These are phyloP conservation scores for Panellus pusillus DNA, from an alignment of 768 basidiomycete species.

Conservation along the genomic window DNA sequence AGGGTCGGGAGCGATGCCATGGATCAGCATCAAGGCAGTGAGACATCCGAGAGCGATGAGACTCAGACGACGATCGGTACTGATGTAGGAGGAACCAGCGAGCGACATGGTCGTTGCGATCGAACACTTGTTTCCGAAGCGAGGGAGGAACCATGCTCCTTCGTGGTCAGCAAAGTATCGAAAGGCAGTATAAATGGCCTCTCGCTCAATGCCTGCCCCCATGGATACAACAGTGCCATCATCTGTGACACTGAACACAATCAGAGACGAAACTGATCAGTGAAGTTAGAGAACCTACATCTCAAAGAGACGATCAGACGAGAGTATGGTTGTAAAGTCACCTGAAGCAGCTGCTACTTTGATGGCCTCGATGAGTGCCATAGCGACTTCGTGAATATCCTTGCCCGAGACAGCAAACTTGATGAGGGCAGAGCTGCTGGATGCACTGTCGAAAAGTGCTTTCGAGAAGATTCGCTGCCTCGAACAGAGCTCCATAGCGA, in stretches of 20 bases:
- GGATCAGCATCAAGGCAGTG: background rate
- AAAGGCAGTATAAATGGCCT: background rate
- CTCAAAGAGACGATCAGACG: background rate
- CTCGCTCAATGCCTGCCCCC: background rate
- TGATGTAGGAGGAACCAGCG: background rate
- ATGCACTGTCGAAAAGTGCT: background rate
- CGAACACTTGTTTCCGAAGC: background rate
- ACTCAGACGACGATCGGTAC: background rate
- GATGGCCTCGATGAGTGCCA: too few relatives aligned
- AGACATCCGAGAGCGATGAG: slow-evolving; percentile 6
- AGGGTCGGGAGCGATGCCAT: slow-evolving; percentile 5
- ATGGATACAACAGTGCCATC: background rate
- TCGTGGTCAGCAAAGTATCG: background rate
- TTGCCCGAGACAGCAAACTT: too few relatives aligned
- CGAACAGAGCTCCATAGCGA: background rate
- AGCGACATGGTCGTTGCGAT: background rate
- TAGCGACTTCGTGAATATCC: too few relatives aligned
- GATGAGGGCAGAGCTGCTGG: too few relatives aligned
- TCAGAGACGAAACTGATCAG: background rate
- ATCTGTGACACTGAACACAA: background rate
- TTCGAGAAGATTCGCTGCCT: background rate
- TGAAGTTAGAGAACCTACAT: background rate
- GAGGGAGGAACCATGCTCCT: background rate
- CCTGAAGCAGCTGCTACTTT: background rate
- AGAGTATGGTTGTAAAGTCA: background rate